Conservation (phyloP, 1,284 basidiomycete species). For the Chalciporus sp. region DNA sequence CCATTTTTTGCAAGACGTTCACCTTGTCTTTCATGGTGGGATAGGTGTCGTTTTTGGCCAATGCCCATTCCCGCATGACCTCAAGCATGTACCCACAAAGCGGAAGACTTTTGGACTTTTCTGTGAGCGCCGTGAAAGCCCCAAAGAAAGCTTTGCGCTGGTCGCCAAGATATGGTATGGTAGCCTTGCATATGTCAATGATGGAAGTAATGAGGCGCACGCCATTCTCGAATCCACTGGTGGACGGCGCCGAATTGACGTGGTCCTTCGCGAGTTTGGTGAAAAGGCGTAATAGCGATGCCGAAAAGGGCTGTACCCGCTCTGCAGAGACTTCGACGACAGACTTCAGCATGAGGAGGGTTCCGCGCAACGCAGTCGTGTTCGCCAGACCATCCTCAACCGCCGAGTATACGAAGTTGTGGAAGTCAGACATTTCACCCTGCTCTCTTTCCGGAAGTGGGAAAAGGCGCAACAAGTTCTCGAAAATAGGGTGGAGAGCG, state of each 20-base stretch:
- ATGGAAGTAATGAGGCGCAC: conserved; percentile 67
- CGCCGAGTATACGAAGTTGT: conserved; percentile 73
- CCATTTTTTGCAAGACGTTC: conserved; percentile 88
- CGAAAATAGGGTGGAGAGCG: conserved; percentile 81
- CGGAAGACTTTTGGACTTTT: conserved; percentile 85
- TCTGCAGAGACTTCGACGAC: conserved; percentile 86
- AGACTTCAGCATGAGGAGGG: conserved; percentile 86
- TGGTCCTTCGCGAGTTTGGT: conserved; percentile 91
- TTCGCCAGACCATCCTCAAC: conserved; percentile 85
- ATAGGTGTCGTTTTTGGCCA: conserved; percentile 81
- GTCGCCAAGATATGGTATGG: conserved; percentile 68
- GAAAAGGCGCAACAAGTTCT: conserved; percentile 83
- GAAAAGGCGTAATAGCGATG: conserved; percentile 82
- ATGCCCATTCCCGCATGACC: conserved; percentile 87
- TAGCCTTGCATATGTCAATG: conserved; percentile 72
- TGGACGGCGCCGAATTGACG: conserved; percentile 54
- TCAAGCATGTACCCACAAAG: conserved; percentile 90
- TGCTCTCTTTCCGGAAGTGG: conserved; percentile 82
- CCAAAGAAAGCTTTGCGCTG: conserved; percentile 76
- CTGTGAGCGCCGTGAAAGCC: conserved; percentile 80
- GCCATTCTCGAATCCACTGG: conserved; percentile 55
- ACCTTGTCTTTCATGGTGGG: conserved; percentile 98
- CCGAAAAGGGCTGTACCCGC: conserved; percentile 82
- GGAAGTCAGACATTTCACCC: conserved; percentile 75
- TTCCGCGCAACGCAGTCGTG: conserved; percentile 74